phyloP scores from a whole-genome alignment of 768 basidiomycete genomes.

The Trametes cinnabarina region DNA sequence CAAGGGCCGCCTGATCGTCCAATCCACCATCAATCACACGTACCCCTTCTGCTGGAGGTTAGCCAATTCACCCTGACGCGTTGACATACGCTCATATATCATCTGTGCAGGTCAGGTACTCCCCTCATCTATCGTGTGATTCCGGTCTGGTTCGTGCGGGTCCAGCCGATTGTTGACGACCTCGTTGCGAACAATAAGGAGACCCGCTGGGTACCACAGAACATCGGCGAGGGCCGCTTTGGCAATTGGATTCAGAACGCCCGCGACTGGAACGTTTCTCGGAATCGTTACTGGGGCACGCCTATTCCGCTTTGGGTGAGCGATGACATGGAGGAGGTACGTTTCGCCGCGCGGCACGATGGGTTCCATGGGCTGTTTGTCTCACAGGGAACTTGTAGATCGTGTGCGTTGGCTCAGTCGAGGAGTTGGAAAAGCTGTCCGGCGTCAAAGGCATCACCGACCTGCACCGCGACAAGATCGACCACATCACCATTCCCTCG shows the following conservation, averaged over 20 bases:
- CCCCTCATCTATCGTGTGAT: slow-evolving; percentile 96
- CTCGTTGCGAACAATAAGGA: slow-evolving; percentile 87
- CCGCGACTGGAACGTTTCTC: slow-evolving; percentile 99
- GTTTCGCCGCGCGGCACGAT: background rate
- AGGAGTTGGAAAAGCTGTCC: slow-evolving; percentile 81
- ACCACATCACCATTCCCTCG: slow-evolving; percentile 95
- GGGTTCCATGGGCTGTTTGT: background rate
- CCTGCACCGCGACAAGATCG: slow-evolving; percentile 91
- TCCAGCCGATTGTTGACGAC: slow-evolving; percentile 78
- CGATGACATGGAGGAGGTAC: slow-evolving; percentile 87
- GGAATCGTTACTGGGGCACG: slow-evolving; percentile 99
- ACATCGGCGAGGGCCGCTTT: slow-evolving; percentile 87
- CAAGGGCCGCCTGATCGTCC: slow-evolving; percentile 83
- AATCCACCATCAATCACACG: slow-evolving; percentile 82
- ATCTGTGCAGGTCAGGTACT: slow-evolving; percentile 73
- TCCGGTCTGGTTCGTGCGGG: slow-evolving; percentile 94
- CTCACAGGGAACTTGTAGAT: slow-evolving; percentile 45
- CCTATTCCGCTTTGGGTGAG: slow-evolving; percentile 96
- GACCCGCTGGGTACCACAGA: slow-evolving; percentile 94
- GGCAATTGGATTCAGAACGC: slow-evolving; percentile 98
- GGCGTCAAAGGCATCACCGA: slow-evolving; percentile 84
- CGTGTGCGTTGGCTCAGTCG: slow-evolving; percentile 83
- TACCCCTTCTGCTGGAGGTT: slow-evolving; percentile 99
- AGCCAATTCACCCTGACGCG: slow-evolving; percentile 4
- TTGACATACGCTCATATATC: background rate